phyloP scores from a whole-genome alignment of 164 flowering plant genomes.

The Dillenia turbinata region DNA sequence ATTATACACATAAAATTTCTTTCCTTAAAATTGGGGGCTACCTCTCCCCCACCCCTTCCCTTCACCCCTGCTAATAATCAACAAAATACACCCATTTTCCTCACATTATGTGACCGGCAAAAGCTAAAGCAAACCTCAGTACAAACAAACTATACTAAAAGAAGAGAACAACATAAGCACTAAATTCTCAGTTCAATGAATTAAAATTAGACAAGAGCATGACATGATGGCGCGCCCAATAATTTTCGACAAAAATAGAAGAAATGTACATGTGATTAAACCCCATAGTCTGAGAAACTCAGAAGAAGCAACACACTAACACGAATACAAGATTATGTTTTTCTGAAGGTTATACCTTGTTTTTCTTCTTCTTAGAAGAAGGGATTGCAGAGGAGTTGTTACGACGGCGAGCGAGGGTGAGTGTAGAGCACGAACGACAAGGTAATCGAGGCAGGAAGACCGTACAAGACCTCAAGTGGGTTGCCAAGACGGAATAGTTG shows the following conservation, averaged over 20 bases:
- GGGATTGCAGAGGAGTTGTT: conserved; percentile 5
- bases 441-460: conserved; percentile 2
- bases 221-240: background rate
- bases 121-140: too few relatives aligned
- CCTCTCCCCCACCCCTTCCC: too few relatives aligned
- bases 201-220: background rate
- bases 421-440: conserved; percentile 1
- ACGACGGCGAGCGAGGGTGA: conserved; percentile 16
- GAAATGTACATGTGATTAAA: background rate
- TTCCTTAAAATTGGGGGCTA: too few relatives aligned
- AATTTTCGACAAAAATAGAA: background rate
- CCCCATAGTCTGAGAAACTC: too few relatives aligned
- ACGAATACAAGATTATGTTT: too few relatives aligned
- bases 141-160: too few relatives aligned
- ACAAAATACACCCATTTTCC: too few relatives aligned
- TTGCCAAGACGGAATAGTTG: too few relatives aligned
- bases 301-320: background rate
- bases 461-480: too few relatives aligned
- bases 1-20: background rate
- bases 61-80: too few relatives aligned
- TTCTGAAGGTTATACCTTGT: conserved; percentile 4
- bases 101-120: too few relatives aligned
- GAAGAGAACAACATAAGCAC: too few relatives aligned
- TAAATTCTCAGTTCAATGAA: background rate
- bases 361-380: conserved; percentile 10